phyloP scores from a whole-genome alignment of 139 green algal species.

The Choricystis sp. region DNA sequence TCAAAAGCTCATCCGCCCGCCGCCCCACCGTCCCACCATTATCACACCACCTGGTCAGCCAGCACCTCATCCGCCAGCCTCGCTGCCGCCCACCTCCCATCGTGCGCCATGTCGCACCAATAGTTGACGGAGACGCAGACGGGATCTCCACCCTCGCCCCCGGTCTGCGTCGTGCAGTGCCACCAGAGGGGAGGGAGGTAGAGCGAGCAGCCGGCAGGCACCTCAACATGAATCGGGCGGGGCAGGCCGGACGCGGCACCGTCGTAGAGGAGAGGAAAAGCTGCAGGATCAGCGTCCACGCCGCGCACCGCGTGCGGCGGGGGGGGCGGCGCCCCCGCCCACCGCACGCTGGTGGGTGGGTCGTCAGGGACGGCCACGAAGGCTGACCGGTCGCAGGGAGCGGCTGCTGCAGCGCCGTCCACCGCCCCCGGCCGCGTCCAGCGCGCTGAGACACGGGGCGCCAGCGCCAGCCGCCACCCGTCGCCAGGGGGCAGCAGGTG shows the following conservation, averaged over 20 bases:
- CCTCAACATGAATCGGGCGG: not conserved
- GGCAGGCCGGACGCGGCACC: too few relatives aligned
- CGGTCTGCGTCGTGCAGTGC: not conserved
- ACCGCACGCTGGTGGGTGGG: not conserved
- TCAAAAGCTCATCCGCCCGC: too few relatives aligned
- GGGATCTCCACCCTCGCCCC: too few relatives aligned
- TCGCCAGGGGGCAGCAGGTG: not conserved
- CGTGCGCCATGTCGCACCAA: not conserved
- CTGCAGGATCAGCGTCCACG: too few relatives aligned
- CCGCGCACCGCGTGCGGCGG: too few relatives aligned
- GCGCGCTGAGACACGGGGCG: not conserved
- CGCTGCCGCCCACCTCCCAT: not conserved
- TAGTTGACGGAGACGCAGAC: not conserved
- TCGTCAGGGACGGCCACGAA: not conserved
- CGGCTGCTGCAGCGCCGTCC: too few relatives aligned
- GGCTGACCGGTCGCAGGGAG: too few relatives aligned
- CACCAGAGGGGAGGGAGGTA: not conserved
- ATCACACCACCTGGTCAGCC: too few relatives aligned
- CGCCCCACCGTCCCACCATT: too few relatives aligned
- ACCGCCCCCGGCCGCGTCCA: not conserved
- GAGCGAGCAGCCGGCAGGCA: not conserved
- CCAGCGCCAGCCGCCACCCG: not conserved
- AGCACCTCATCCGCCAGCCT: not conserved
- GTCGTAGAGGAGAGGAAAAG: not conserved
- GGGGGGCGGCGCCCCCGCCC: too few relatives aligned